Conservation (phyloP, 1,284 basidiomycete genomes). For the Xerocomus minutiporus region DNA sequence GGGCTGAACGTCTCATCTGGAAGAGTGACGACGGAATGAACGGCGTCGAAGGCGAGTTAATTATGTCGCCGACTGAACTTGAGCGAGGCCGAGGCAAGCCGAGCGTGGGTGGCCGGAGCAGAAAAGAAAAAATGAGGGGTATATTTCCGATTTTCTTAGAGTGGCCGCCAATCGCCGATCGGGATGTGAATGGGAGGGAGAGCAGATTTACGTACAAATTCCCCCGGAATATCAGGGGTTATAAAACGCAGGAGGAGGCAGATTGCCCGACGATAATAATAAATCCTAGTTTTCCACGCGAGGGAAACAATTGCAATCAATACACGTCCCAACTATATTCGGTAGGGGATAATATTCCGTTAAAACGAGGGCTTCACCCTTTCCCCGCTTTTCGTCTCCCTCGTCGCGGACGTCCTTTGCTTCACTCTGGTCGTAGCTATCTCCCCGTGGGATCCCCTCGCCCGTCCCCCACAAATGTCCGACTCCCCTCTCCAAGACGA, state of each 20-base stretch:
- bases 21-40: not conserved
- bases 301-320: constrained; percentile 52
- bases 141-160: not conserved
- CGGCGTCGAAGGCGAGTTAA: constrained; percentile 18
- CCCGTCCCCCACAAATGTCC: constrained; percentile 38
- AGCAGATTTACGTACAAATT: constrained; percentile 53
- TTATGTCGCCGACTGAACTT: constrained; percentile 34
- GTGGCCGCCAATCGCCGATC: constrained; percentile 28
- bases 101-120: constrained; percentile 26
- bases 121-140: not conserved
- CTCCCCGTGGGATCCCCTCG: constrained; percentile 26
- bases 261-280: constrained; percentile 57
- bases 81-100: constrained; percentile 1
- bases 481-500: constrained; percentile 40
- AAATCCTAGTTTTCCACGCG: constrained; percentile 53
- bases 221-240: constrained; percentile 52
- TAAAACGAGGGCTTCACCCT: constrained; percentile 65
- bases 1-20: constrained; percentile 20
- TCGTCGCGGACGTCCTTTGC: constrained; percentile 32
- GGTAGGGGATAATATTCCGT: constrained; percentile 58
- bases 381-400: constrained; percentile 56
- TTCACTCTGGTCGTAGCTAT: constrained; percentile 20
- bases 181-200: not conserved
- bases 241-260: constrained; percentile 40
- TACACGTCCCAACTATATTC: constrained; percentile 60